Evolutionary conservation across 2,329 filamentous ascomycete genomes (phyloP), one percentile per base, ranked within the genome.

Genomic region (Aspergillus ochraceus): DNA sequence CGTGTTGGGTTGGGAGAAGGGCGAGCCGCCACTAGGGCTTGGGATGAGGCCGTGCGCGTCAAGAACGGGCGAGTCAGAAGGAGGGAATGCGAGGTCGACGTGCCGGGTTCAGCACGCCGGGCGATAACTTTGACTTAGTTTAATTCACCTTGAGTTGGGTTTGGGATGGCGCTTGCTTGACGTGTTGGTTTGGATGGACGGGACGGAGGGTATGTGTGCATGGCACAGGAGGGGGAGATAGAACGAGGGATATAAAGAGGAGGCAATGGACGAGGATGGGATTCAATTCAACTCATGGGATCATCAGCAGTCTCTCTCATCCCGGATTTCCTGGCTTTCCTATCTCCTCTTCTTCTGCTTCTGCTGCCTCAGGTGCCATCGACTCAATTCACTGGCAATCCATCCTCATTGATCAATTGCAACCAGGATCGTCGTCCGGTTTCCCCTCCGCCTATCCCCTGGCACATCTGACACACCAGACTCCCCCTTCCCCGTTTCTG

Each of bases 361-460:
- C 36, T 42, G 14, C 6, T 42, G 36, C 36, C 19, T n/a, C 36
- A n/a, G 14, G 1, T 42, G 6, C 6, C 6, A 8, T 17, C 17
- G 6, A 42, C 9, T 42, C 32, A 36, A 4, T 14, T 12, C 11
- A 36, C 32, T 36, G 32, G 12, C 32, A 4, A 4, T 36, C 32
- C 11, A 12, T 36, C 12, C 32, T 36, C 12, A 36, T 36, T 36
- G 11, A 36, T 36, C 32, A 36, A 36, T 36, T 36, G 32, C 32
- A 11, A 36, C 32, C 12, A 14, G 32, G 32, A 36, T 36, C 32
- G 10, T 36, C 32, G 32, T 36, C 32, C 32, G 11, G 26, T 76
- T 86, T 97, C 77, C 93, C 97, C 79, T 97, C 80, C 79, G 30
- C 19, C 42, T n/a, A 46, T 46, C 4, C 14, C 42, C 42, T 46